Base-by-base conservation (phyloP, 495 filamentous ascomycete species). In the Xylaria telfairii region DNA sequence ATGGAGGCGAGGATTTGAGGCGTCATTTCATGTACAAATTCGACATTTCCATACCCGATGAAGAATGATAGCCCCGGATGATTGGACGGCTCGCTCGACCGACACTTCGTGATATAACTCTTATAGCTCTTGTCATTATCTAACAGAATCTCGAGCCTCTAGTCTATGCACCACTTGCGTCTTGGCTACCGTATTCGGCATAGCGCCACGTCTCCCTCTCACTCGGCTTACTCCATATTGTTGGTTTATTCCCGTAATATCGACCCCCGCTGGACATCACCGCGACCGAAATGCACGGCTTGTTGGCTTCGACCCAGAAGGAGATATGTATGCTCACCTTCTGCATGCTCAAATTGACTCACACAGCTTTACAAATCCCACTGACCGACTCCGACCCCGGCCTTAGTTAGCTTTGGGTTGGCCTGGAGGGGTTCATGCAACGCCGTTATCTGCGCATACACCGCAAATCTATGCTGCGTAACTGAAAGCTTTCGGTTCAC, bases 181-280 rank as follows among this genome's bases (percentile, higher is more conserved):
- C 82, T 68, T 72, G 75, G 62, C 71, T 75, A 74, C 77, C 63
- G 57, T 32, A 69, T 80, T 56, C 42, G 81, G 79, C 9, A 82
- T 76, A 70, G 81, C 32, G 17, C 39, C 19, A 30, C 13, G 17
- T 62, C 41, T 46, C 42, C 15, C 32, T n/a, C 4, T 37, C 44
- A 5, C 5, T 13, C 5, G 44, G 26, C 44, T 65, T 65, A 65
- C 44, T 39, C 46, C 15, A 39, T 32, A 19, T 34, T n/a, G 54
- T 19, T 19, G 34, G 4, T 39, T 51, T 51, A 4, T 37, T 65
- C 12, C 28, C 10, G 10, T 19, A 10, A 28, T 8, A 9, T 17
- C 12, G 9, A 51, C 3, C 64, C 28, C 63, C 63, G 21, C 62
- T 19, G 21, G 17, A 17, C 47, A 53, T 65, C 62, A 37, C 24